phyloP scores from a whole-genome alignment of 116 monocot genomes.

The Thalassia testudinum region DNA sequence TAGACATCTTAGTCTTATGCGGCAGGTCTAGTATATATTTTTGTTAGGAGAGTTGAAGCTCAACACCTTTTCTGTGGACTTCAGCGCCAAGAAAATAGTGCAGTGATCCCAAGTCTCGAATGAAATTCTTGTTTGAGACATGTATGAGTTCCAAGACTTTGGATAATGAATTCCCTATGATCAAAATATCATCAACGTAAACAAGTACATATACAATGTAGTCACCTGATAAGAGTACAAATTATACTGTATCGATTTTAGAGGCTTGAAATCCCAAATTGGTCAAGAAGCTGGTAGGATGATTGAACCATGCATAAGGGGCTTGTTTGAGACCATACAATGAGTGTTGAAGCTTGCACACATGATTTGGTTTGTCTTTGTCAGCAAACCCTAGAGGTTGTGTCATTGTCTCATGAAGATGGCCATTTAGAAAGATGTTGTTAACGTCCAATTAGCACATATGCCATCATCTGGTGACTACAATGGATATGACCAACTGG shows the following conservation, averaged over 20 bases:
- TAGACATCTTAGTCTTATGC: background rate
- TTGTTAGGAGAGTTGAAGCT: background rate
- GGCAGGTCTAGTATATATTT: slow-evolving; percentile 2
- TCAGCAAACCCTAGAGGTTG: background rate
- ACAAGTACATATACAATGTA: background rate
- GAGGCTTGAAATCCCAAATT: background rate
- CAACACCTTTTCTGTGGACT: background rate
- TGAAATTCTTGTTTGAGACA: background rate
- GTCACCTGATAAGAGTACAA: background rate
- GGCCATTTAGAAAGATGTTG: background rate
- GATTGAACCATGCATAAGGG: background rate
- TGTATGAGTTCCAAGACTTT: background rate
- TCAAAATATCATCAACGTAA: slow-evolving; percentile 6
- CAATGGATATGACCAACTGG: background rate
- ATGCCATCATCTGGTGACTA: background rate
- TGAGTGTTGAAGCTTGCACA: background rate
- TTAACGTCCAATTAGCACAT: background rate
- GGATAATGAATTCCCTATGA: background rate
- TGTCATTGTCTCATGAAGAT: background rate
- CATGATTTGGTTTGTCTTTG: background rate
- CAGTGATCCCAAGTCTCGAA: slow-evolving; percentile 2
- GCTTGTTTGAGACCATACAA: slow-evolving; percentile 5
- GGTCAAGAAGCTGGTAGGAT: background rate
- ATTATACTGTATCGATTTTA: slow-evolving; percentile 1
- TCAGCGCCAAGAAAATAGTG: slow-evolving; percentile 2